Evolutionary conservation across 2,329 filamentous ascomycete species (phyloP).

Genomic region (Trichothecium roseum): DNA sequence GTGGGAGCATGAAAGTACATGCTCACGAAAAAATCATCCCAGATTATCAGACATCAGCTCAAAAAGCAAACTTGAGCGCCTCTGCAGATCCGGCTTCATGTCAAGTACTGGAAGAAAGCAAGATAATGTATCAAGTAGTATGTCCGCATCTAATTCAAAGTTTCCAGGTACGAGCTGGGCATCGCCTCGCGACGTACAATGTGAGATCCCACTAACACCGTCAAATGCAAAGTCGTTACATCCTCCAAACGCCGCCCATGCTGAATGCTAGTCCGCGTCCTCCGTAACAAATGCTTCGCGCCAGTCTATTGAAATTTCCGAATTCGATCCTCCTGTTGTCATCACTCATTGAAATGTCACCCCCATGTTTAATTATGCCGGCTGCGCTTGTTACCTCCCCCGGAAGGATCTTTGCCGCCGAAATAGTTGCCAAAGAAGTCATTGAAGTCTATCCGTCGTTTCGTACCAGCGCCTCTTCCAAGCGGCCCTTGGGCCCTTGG

Average conservation of each 20-base stretch:
- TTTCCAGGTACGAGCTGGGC: no score
- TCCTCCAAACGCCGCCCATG: constrained; percentile 26
- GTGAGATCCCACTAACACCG: no score
- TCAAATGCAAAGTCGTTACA: constrained; percentile 14
- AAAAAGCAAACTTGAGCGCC: no score
- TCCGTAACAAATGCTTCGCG: constrained; percentile 19
- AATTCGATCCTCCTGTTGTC: constrained; percentile 1
- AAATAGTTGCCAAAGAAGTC: constrained; percentile 66
- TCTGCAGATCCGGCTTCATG: no score
- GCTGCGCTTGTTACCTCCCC: constrained; percentile 37
- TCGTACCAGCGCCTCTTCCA: constrained; percentile 57
- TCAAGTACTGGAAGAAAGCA: no score
- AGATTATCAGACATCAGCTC: no score
- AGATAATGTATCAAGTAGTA: no score
- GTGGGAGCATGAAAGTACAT: no score
- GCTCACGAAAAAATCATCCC: no score
- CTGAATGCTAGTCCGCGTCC: constrained; percentile 23
- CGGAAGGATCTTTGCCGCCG: constrained; percentile 50
- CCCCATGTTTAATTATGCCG: constrained; percentile 29
- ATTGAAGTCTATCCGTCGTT: constrained; percentile 61
- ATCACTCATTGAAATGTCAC: constrained; percentile 4
- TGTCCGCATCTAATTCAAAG: constrained; percentile 2
- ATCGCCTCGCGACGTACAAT: no score
- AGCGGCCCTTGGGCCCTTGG: constrained; percentile 22
- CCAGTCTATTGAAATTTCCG: constrained; percentile 5